Conservation (phyloP, 192 early-diverging fungal species). For the Podila epicladia region DNA sequence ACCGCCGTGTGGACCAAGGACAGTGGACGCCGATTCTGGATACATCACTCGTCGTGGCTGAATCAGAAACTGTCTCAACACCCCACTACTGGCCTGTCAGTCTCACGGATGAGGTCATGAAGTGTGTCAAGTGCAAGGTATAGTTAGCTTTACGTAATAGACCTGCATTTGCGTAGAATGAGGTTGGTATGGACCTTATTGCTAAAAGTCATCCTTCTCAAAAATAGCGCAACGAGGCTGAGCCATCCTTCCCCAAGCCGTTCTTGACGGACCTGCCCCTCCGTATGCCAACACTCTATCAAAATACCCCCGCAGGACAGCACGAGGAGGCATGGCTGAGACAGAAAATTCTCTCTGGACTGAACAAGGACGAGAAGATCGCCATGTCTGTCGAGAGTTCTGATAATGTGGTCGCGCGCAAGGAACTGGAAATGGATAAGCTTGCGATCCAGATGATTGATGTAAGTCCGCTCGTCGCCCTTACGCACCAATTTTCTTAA, state of each 20-base stretch:
- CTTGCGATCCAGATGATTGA: constrained; percentile 78
- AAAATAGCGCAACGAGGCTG: constrained; percentile 57
- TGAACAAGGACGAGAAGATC: constrained; percentile 66
- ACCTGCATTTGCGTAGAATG: background rate
- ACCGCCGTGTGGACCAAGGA: constrained; percentile 69
- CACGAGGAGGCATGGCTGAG: constrained; percentile 62
- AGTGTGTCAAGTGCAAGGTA: constrained; percentile 80
- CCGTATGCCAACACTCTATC: constrained; percentile 26
- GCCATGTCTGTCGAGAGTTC: constrained; percentile 40
- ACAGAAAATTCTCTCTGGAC: constrained; percentile 59
- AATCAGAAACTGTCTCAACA: constrained; percentile 36
- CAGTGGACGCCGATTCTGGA: constrained; percentile 91
- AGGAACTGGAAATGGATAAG: constrained; percentile 85
- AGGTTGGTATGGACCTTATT: background rate
- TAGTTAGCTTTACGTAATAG: background rate
- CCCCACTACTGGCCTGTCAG: constrained; percentile 89
- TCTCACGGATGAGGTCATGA: constrained; percentile 71
- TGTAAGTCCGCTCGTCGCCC: constrained; percentile 46
- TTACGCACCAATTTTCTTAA: background rate
- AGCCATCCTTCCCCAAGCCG: constrained; percentile 79
- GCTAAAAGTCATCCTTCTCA: background rate
- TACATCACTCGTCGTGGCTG: constrained; percentile 21
- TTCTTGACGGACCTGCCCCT: constrained; percentile 30
- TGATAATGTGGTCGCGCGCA: constrained; percentile 53
- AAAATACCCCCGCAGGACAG: constrained; percentile 15